Base-by-base conservation (phyloP, 1,284 basidiomycete genomes). In the Vanrija humicola region DNA sequence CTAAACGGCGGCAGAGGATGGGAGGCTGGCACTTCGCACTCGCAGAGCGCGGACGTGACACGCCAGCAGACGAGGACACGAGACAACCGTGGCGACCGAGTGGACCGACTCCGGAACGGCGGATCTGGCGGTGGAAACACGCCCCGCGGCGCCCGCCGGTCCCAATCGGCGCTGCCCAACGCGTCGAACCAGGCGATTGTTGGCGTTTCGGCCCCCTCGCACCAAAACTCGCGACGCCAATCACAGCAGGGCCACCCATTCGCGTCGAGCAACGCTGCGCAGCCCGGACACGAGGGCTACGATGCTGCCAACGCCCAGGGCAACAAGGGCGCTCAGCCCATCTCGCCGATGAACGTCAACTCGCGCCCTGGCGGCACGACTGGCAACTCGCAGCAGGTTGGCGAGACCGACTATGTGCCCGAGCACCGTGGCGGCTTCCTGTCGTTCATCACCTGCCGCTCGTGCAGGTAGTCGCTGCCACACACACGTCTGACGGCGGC, bases 1-100 rank as follows among this genome's bases (percentile, higher is more conserved):
- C 79, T 94, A 52, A 89, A 93, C 77, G 85, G 86, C 65, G 94
- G 92, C 45, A 89, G 91, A 78, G 95, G 95, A 53, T 98, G 94
- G 93, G 93, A 98, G 78, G 84, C 83, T 39, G 86, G 86, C 43
- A 79, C 60, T 2, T 62, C 60, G 69, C 52, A 56, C 45, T 53
- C 55, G 40, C 54, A 56, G 34, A 47, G 48, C 14, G 59, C 62
- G 38, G 66, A 68, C 19, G 68, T 69, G 48, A 51, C 66, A 42
- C 58, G 70, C 54, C 60, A 69, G 63, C 63, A 66, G 67, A 59
- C 69, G 64, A 50, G 70, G 58, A 47, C 71, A 61, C 56, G 74
- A 56, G 54, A 71, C 49, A 59, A 71, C 56, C 55, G 71, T 43
- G 56, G 56, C 15, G 79, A 79, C 46, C 73, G 78, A 43, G 72